These are phyloP conservation scores for Tuber brumale DNA, from an alignment of 495 filamentous ascomycete genomes.

Conservation along the genomic window DNA sequence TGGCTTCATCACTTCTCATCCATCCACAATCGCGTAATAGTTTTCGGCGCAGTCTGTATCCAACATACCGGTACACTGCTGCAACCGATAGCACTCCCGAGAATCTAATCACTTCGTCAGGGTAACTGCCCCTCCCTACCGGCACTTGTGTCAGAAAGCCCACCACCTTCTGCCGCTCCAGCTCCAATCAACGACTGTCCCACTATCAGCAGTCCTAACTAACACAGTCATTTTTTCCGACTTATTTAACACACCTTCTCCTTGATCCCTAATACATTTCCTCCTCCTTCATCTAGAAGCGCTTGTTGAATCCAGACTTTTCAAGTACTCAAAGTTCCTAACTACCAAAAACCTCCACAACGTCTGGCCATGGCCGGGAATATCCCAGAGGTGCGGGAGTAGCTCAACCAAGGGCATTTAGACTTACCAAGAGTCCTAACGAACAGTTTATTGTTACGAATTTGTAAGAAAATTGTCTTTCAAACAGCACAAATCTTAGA, in stretches of 20 bases:
- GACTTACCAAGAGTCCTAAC: slow-evolving; percentile 31
- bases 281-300: not conserved
- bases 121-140: not conserved
- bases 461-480: slow-evolving; percentile 10
- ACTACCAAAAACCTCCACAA: not conserved
- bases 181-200: not conserved
- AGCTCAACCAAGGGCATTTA: slow-evolving; percentile 17
- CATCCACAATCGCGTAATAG: too few species aligned
- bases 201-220: too few species aligned
- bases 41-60: too few species aligned
- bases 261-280: not conserved
- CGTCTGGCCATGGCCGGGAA: not conserved
- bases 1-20: too few species aligned
- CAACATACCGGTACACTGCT: too few species aligned
- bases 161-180: not conserved
- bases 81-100: too few species aligned
- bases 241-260: not conserved
- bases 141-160: not conserved
- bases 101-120: not conserved
- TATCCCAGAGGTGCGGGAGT: not conserved
- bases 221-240: not conserved
- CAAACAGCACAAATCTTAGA: not conserved
- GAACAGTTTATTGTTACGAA: slow-evolving; percentile 39
- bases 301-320: not conserved
- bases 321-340: not conserved